Percentiles rank a stretch among this genome's conserved stretches.
Conservation (phyloP, 1,139 yeast species). For the Protomyces pachydermus region DNA sequence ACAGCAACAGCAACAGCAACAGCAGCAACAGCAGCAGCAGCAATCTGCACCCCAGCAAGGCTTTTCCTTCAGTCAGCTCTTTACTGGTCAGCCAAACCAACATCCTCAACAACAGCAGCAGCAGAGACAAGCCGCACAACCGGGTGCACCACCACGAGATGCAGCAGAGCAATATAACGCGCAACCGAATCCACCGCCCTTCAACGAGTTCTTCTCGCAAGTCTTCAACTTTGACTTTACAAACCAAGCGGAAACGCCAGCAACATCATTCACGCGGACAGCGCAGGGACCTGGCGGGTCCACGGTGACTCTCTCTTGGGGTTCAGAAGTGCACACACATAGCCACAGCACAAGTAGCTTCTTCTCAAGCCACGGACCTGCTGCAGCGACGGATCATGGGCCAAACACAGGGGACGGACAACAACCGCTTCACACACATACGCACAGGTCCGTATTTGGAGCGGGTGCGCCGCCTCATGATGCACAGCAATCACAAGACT, state of each 20-base stretch:
- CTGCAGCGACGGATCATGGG: too few species aligned
- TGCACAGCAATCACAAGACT: background rate
- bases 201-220: constrained; percentile 18
- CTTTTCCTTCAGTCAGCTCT: background rate
- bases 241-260: background rate
- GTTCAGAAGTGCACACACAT: background rate
- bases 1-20: background rate
- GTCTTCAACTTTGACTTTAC: background rate
- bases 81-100: background rate
- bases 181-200: constrained; percentile 7
- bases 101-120: background rate
- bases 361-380: too few species aligned
- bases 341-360: background rate
- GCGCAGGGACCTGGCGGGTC: background rate
- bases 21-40: background rate
- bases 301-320: background rate
- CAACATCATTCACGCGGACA: background rate
- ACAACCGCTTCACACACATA: background rate
- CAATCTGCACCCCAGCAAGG: background rate
- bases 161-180: background rate
- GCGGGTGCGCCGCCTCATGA: background rate
- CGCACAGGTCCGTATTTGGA: background rate
- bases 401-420: too few species aligned
- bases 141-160: background rate
- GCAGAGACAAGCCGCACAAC: background rate